Conservation (phyloP, 352 stramenopile species). For the Hyaloperonospora brassicae region DNA sequence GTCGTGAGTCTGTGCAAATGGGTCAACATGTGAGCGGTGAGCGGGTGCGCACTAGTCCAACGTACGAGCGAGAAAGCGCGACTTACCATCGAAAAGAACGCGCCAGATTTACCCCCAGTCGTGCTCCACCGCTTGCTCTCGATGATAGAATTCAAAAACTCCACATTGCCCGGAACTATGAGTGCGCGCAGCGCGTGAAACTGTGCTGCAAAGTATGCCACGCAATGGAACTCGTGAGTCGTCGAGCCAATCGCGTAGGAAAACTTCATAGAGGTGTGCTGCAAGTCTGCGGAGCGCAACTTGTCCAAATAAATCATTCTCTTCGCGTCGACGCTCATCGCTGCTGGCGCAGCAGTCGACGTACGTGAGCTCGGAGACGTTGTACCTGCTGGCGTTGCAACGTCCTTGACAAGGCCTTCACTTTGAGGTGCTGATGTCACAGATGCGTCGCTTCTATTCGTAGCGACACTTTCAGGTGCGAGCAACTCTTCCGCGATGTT, state of each 20-base stretch:
- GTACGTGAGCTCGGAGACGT: conserved; percentile 5
- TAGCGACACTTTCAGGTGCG: conserved; percentile 12
- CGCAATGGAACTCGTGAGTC: conserved; percentile 58
- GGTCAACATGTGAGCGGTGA: conserved; percentile 7
- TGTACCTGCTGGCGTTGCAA: conserved; percentile 1
- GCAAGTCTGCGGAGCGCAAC: conserved; percentile 53
- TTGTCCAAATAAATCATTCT: conserved; percentile 57
- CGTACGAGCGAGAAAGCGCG: background rate
- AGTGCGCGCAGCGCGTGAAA: conserved; percentile 75
- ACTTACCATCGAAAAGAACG: conserved; percentile 78
- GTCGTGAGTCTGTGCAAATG: conserved; percentile 54
- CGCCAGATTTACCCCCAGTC: conserved; percentile 76
- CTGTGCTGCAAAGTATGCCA: conserved; percentile 76
- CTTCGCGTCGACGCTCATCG: conserved; percentile 30
- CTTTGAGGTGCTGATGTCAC: conserved; percentile 13
- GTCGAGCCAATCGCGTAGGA: conserved; percentile 38
- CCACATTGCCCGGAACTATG: conserved; percentile 51
- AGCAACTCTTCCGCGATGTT: conserved; percentile 46
- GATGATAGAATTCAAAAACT: conserved; percentile 78
- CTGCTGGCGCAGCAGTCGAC: conserved; percentile 8
- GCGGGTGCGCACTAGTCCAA: background rate
- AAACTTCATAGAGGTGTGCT: conserved; percentile 80
- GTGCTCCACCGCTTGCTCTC: conserved; percentile 71
- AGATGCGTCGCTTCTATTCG: conserved; percentile 15
- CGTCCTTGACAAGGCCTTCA: conserved; percentile 13